phyloP scores from a whole-genome alignment of 1,139 yeast genomes.

The Pichia kudriavzevii region DNA sequence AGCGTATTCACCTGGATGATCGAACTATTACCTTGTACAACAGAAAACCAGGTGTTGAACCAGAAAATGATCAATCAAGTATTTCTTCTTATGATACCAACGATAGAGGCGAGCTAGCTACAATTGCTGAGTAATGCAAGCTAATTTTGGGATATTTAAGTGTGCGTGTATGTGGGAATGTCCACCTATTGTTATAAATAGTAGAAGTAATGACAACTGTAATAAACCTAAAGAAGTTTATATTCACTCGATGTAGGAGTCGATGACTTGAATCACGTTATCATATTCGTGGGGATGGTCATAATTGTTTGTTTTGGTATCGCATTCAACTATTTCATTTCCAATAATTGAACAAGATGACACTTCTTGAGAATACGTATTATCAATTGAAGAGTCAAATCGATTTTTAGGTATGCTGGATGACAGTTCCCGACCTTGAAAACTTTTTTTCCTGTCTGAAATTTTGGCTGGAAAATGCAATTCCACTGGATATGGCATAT shows the following conservation, averaged over 20 bases:
- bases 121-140: slow-evolving; percentile 11
- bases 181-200: too few species aligned
- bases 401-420: too few species aligned
- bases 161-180: too few species aligned
- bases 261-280: slow-evolving; percentile 6
- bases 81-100: background rate
- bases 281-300: too few species aligned
- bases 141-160: background rate
- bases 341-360: too few species aligned
- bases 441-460: slow-evolving; percentile 13
- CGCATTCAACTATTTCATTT: too few species aligned
- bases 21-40: slow-evolving; percentile 11
- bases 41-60: too few species aligned
- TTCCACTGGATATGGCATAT: slow-evolving; percentile 24
- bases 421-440: too few species aligned
- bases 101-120: slow-evolving; percentile 3
- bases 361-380: too few species aligned
- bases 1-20: slow-evolving; percentile 6
- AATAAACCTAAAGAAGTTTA: background rate
- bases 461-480: slow-evolving; percentile 24
- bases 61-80: background rate
- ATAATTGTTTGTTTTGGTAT: too few species aligned
- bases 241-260: slow-evolving; percentile 6
- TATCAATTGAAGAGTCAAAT: too few species aligned
- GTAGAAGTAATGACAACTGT: background rate